Percentiles rank a stretch among this genome's conserved stretches.
phyloP scores from a whole-genome alignment of 768 basidiomycete species.

The Phaeotremella fagi region DNA sequence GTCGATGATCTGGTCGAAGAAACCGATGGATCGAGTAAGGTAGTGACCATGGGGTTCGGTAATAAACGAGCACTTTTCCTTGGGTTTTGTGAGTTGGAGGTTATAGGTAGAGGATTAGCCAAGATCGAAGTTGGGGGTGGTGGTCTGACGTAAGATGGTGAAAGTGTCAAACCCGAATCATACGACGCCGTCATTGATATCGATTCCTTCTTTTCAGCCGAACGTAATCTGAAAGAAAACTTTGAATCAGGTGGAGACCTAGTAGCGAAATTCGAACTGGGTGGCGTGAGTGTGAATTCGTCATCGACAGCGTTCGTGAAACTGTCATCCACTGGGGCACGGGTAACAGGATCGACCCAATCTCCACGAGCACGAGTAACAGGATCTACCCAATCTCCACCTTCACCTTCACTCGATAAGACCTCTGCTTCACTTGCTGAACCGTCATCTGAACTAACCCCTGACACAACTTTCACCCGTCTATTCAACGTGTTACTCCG shows the following conservation, averaged over 20 bases:
- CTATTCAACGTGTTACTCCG: neutral
- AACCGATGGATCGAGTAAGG: conserved; percentile 34
- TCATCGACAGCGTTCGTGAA: conserved; percentile 7
- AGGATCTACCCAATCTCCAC: conserved; percentile 31
- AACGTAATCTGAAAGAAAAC: conserved; percentile 24
- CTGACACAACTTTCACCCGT: conserved; percentile 6
- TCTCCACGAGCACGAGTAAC: conserved; percentile 39
- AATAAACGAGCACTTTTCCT: conserved; percentile 12
- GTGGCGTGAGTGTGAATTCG: neutral
- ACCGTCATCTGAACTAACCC: conserved; percentile 12
- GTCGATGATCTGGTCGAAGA: conserved; percentile 12
- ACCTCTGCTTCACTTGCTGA: conserved; percentile 11
- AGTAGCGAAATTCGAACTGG: neutral
- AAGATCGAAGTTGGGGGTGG: conserved; percentile 30
- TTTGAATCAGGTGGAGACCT: conserved; percentile 4
- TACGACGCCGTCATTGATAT: neutral
- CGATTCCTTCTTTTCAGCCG: conserved; percentile 10
- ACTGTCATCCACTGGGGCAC: too few species aligned
- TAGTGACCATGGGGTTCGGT: conserved; percentile 36
- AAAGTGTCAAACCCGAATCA: neutral
- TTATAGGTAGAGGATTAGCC: conserved; percentile 23
- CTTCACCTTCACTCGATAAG: conserved; percentile 5
- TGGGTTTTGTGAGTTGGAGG: neutral
- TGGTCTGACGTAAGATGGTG: conserved; percentile 6
- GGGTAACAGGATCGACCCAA: conserved; percentile 8